Evolutionary conservation across 2,329 filamentous ascomycete genomes (phyloP), one percentile per base, ranked within the genome.

Genomic region (Calonectria montana): DNA sequence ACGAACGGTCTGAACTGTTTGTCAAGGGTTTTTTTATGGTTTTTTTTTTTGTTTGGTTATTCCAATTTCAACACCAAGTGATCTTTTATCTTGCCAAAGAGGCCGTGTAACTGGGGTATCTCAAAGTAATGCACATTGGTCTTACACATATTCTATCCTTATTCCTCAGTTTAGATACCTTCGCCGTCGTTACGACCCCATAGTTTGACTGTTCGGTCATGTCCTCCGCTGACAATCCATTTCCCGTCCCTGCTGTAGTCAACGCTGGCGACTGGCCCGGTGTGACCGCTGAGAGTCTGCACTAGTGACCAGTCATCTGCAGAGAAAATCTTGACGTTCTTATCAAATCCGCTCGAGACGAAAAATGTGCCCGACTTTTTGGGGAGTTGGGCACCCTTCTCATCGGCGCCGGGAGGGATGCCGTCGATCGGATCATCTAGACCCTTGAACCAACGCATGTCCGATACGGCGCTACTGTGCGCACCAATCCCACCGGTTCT

Each of bases 191-290:
- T 96, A 75, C 95, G 91, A 5, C 94, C 94, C 97, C 97, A 99
- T 2, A 99, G 87, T 87, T 99, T 99, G 63, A 98, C 94, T 2
- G 96, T 98, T 66, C 96, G 90, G 83, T 99, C 97, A 81, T 98
- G 94, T 3, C 97, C 96, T 76, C 95, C 95, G 82, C 95, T 98
- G 27, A 96, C 94, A 82, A 99, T 97, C 94, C 95, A 99, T 80
- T 89, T 93, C 10, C 92, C 94, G 83, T 98, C 94, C 74, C 89
- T 88, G 80, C 94, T 97, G 65, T 98, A 91, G 85, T 99, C 97
- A 15, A 95, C 93, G 77, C 95, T 97, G 65, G 97, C 91, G 13
- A 99, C 96, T 47, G 97, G 97, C 2, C 95, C 96, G 1, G 95
- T 95, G 83, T 99, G 97, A 0, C 96, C 97, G 77, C 93, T 94